Percentiles rank a stretch among this genome's conserved stretches.
Evolutionary conservation across 768 basidiomycete genomes (phyloP).

Genomic region (Phlebiopsis gigantea): DNA sequence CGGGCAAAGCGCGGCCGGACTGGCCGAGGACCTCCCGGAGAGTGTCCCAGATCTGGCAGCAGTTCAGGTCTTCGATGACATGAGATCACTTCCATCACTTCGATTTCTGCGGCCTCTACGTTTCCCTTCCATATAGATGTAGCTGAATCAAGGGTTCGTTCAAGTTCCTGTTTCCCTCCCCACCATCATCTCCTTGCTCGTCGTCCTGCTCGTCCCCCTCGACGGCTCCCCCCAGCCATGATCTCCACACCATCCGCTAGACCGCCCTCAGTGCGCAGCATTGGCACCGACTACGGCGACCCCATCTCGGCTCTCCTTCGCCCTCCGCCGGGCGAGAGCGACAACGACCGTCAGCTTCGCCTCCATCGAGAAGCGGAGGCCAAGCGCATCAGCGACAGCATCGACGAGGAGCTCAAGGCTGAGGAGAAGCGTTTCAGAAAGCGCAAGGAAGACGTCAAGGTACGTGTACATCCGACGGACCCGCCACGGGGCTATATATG

Average conservation of each 20-base stretch:
- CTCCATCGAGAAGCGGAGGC: conserved; percentile 68
- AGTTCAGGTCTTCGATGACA: not conserved
- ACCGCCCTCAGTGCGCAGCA: conserved; percentile 64
- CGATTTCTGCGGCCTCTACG: conserved; percentile 4
- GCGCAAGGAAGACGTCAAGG: conserved; percentile 73
- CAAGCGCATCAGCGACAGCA: conserved; percentile 70
- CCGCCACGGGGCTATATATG: not conserved
- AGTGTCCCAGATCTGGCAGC: not conserved
- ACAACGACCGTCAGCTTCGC: conserved; percentile 53
- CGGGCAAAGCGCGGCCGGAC: not conserved
- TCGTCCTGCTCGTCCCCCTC: conserved; percentile 12
- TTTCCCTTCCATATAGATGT: conserved; percentile 5
- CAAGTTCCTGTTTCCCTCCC: not conserved
- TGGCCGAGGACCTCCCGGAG: not conserved
- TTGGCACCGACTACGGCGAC: conserved; percentile 48
- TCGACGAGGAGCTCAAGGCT: conserved; percentile 72
- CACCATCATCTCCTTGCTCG: conserved; percentile 14
- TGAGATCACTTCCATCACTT: conserved; percentile 10
- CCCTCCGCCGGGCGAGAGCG: conserved; percentile 63
- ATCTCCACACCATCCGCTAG: conserved; percentile 36
- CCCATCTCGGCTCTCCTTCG: conserved; percentile 64
- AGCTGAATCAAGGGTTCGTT: not conserved
- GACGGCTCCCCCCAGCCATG: conserved; percentile 8
- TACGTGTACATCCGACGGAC: conserved; percentile 19
- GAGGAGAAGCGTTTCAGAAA: conserved; percentile 64